phyloP scores from a whole-genome alignment of 1,139 yeast species.

The Debaryomyces nepalensis region DNA sequence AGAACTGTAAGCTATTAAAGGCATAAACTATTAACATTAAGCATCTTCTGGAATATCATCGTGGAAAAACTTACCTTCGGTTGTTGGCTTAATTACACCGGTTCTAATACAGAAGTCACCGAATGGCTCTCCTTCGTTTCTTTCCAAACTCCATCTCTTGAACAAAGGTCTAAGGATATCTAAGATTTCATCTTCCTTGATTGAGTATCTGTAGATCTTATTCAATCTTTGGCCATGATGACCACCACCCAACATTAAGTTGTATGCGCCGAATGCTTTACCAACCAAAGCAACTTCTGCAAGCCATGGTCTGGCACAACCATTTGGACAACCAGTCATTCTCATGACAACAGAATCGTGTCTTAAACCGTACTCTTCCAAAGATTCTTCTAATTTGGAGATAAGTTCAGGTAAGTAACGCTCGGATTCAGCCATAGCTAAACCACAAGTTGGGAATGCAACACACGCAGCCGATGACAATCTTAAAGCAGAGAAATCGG shows the following conservation, averaged over 20 bases:
- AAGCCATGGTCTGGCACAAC: conserved; percentile 98
- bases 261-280: conserved; percentile 92
- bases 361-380: conserved; percentile 91
- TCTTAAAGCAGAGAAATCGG: conserved; percentile 82
- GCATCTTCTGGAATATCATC: conserved; percentile 89
- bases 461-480: conserved; percentile 96
- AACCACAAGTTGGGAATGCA: conserved; percentile 98
- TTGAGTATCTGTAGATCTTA: conserved; percentile 85
- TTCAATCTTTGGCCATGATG: conserved; percentile 92
- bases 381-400: conserved; percentile 75
- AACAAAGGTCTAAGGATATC: conserved; percentile 79
- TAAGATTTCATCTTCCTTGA: conserved; percentile 88
- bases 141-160: conserved; percentile 92
- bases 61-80: conserved; percentile 93
- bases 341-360: conserved; percentile 96
- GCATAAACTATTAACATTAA: conserved; percentile 19
- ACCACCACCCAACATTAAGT: conserved; percentile 95
- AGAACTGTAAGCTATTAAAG: conserved; percentile 3
- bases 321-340: conserved; percentile 99
- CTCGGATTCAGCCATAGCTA: conserved; percentile 99
- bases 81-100: conserved; percentile 85
- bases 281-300: conserved; percentile 97
- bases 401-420: conserved; percentile 88
- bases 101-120: conserved; percentile 91
- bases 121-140: conserved; percentile 89